A percentile compares a stretch with the other conserved stretches of the same genome.
These are phyloP conservation scores for Clavispora santaluciae DNA, from an alignment of 805 yeast genomes.

Conservation along the genomic window DNA sequence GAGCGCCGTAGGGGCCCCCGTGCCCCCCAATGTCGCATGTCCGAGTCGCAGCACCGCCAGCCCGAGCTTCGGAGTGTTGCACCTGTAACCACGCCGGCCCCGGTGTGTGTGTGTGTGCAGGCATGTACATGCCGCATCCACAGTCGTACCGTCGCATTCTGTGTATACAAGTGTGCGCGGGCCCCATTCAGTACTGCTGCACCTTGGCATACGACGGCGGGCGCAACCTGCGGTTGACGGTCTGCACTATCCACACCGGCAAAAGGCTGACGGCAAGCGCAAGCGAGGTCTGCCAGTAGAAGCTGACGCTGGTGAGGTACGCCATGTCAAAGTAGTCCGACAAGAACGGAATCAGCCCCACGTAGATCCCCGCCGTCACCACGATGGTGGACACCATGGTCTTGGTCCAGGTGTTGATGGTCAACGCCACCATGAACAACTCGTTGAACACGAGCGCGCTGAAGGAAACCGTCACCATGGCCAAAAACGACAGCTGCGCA, in stretches of 20 bases:
- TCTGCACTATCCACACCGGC: constrained; percentile 86
- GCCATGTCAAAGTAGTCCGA: constrained; percentile 78
- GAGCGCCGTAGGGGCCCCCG: too few relatives aligned
- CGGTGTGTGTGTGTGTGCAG: not conserved
- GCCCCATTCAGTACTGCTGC: constrained; percentile 57
- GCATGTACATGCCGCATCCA: not conserved
- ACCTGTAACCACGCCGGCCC: not conserved
- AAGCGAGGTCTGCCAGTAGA: constrained; percentile 63
- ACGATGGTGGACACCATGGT: constrained; percentile 71
- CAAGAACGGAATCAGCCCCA: constrained; percentile 77
- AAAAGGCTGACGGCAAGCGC: constrained; percentile 67
- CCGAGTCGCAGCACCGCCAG: too few relatives aligned
- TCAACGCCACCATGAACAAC: constrained; percentile 87
- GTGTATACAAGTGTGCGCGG: not conserved
- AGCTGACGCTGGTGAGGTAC: constrained; percentile 53
- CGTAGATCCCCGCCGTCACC: constrained; percentile 59
- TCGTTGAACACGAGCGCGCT: constrained; percentile 80
- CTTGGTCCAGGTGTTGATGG: constrained; percentile 86
- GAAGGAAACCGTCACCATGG: constrained; percentile 84
- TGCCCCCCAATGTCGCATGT: too few relatives aligned
- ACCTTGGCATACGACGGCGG: constrained; percentile 98
- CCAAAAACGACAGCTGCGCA: constrained; percentile 46
- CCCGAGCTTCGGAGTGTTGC: not conserved
- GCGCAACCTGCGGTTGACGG: constrained; percentile 66
- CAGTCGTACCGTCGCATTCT: not conserved